These are phyloP conservation scores for Lipomyces japonicus DNA, from an alignment of 805 yeast species.

Conservation along the genomic window DNA sequence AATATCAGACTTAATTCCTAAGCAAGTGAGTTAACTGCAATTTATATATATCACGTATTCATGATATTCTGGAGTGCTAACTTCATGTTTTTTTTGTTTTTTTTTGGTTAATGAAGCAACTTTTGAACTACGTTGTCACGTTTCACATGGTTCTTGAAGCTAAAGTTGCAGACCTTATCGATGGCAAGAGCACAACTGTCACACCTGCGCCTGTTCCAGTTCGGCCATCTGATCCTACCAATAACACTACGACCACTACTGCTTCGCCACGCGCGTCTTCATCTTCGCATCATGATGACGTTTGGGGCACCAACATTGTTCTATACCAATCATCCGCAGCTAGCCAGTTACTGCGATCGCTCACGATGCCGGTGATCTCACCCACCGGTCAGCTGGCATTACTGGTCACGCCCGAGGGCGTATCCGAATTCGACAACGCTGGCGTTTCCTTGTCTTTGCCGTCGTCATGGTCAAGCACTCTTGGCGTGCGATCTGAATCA, in stretches of 20 bases:
- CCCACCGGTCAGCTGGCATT: constrained; percentile 23
- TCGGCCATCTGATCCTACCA: background rate
- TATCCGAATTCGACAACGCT: constrained; percentile 16
- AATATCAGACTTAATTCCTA: background rate
- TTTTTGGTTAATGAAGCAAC: background rate
- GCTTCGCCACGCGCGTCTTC: constrained; percentile 11
- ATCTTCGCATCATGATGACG: no score
- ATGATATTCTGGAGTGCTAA: no score
- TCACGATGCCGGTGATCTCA: constrained; percentile 18
- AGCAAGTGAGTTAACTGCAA: background rate
- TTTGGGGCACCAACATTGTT: constrained; percentile 24
- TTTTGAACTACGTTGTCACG: constrained; percentile 12
- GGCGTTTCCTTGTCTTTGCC: constrained; percentile 15
- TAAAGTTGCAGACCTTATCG: constrained; percentile 11
- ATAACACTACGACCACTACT: constrained; percentile 10
- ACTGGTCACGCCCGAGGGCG: constrained; percentile 22
- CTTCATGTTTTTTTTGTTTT: no score
- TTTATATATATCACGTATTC: no score
- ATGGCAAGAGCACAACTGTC: background rate
- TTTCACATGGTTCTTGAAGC: constrained; percentile 22
- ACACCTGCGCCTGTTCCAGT: background rate
- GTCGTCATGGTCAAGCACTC: constrained; percentile 5
- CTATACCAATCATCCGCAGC: constrained; percentile 24
- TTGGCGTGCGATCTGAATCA: constrained; percentile 8
- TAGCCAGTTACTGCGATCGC: constrained; percentile 14